These are phyloP conservation scores for Trichophyton equinum DNA, from an alignment of 2,329 filamentous ascomycete genomes.

Conservation along the genomic window DNA sequence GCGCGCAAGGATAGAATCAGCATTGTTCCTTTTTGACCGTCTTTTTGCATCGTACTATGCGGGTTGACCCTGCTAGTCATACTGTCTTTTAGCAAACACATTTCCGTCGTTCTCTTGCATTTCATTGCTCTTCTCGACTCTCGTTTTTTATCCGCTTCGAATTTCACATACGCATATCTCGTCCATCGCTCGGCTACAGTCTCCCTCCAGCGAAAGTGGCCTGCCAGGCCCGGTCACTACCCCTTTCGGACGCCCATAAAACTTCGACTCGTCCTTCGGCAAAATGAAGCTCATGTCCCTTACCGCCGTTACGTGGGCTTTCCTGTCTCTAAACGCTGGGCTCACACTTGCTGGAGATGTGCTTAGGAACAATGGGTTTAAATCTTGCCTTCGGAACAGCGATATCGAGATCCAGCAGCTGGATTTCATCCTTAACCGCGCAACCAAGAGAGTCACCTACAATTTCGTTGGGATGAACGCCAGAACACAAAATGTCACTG, in stretches of 20 bases:
- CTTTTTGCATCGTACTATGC: slow-evolving; percentile 2
- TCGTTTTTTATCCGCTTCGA: background rate
- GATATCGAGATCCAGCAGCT: slow-evolving; percentile 61
- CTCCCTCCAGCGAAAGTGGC: background rate
- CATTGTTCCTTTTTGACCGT: background rate
- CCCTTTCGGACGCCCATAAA: background rate
- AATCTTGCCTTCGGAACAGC: slow-evolving; percentile 48
- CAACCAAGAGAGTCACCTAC: slow-evolving; percentile 61
- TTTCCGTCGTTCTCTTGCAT: background rate
- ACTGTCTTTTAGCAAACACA: background rate
- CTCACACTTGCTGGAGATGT: slow-evolving; percentile 40
- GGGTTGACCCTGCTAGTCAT: slow-evolving; percentile 3
- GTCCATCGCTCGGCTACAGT: background rate
- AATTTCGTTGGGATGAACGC: slow-evolving; percentile 67
- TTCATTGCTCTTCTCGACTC: background rate
- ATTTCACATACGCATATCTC: background rate
- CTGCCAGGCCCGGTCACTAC: background rate
- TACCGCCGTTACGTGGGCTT: background rate
- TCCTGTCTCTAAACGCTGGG: background rate
- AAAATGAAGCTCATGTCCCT: background rate
- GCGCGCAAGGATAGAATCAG: background rate
- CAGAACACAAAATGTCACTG: slow-evolving; percentile 66
- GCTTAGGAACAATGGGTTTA: slow-evolving; percentile 69
- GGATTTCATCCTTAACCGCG: slow-evolving; percentile 66
- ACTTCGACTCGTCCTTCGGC: background rate